These are phyloP conservation scores for Pestalotiopsis sp. DNA, from an alignment of 2,329 filamentous ascomycete species.

Conservation along the genomic window DNA sequence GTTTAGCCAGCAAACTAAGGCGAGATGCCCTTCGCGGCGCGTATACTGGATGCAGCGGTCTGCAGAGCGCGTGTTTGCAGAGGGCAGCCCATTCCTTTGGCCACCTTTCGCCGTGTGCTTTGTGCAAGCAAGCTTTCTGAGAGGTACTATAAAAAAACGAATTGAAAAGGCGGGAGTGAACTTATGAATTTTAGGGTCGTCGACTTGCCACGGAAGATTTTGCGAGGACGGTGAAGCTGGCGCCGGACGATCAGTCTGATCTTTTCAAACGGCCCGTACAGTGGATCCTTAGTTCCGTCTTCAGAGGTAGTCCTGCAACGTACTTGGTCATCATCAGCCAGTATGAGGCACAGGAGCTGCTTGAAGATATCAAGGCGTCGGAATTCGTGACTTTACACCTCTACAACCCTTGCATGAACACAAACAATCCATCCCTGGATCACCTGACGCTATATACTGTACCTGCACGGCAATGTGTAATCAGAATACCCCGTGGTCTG, in stretches of 20 bases:
- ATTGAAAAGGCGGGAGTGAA: no score
- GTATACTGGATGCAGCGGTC: no score
- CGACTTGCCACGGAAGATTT: slow-evolving; percentile 21
- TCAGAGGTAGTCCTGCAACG: not conserved
- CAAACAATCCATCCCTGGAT: slow-evolving; percentile 43
- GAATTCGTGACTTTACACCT: slow-evolving; percentile 45
- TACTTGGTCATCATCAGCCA: slow-evolving; percentile 60
- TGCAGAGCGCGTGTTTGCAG: no score
- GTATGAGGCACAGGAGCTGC: slow-evolving; percentile 57
- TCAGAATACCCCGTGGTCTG: slow-evolving; percentile 29
- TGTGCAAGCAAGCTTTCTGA: no score
- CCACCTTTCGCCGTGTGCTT: no score
- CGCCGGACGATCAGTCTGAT: not conserved
- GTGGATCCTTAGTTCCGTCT: not conserved
- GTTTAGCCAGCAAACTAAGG: no score
- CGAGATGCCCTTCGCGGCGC: no score
- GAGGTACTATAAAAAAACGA: no score
- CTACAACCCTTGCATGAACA: slow-evolving; percentile 49
- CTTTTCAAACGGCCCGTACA: not conserved
- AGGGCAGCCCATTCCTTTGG: no score
- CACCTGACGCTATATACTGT: slow-evolving; percentile 43
- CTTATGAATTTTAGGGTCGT: no score
- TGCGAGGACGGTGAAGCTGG: slow-evolving; percentile 11
- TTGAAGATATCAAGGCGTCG: slow-evolving; percentile 37
- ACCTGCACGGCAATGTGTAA: slow-evolving; percentile 13